Evolutionary conservation across 2,329 filamentous ascomycete genomes (phyloP).

Genomic region (Cytospora mali): DNA sequence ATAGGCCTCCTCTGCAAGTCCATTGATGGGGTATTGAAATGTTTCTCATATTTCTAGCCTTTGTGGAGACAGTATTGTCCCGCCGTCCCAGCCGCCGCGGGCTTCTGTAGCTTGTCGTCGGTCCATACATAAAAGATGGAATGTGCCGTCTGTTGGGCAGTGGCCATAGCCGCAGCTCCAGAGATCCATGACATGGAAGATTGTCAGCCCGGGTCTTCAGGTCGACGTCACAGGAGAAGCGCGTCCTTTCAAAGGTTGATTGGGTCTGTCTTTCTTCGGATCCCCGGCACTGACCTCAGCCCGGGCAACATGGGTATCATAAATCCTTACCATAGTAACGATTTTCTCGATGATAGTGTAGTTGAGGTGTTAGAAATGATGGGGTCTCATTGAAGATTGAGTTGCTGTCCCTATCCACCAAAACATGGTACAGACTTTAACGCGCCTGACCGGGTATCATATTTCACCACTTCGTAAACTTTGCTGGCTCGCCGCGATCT

Average conservation of each 20-base stretch:
- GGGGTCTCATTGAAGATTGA: background rate
- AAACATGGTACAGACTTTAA: background rate
- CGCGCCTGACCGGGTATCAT: slow-evolving; percentile 16
- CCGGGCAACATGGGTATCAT: background rate
- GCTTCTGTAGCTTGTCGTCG: background rate
- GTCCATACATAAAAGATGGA: background rate
- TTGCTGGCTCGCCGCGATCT: background rate
- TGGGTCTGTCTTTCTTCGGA: background rate
- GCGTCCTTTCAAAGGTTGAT: background rate
- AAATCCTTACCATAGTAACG: background rate
- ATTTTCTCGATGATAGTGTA: background rate
- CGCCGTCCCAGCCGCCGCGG: background rate
- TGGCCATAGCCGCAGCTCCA: background rate
- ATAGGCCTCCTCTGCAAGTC: background rate
- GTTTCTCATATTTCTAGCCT: background rate
- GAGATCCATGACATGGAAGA: background rate
- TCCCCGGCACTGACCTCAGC: background rate
- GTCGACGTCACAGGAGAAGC: background rate
- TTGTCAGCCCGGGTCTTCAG: background rate
- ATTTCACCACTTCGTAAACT: slow-evolving; percentile 2
- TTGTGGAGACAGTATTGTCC: background rate
- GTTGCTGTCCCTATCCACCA: background rate
- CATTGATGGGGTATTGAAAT: background rate
- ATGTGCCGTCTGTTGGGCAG: background rate
- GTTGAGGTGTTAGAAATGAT: background rate